Base-by-base conservation (phyloP, 2,329 filamentous ascomycete genomes). In the Coniochaeta pulveracea region DNA sequence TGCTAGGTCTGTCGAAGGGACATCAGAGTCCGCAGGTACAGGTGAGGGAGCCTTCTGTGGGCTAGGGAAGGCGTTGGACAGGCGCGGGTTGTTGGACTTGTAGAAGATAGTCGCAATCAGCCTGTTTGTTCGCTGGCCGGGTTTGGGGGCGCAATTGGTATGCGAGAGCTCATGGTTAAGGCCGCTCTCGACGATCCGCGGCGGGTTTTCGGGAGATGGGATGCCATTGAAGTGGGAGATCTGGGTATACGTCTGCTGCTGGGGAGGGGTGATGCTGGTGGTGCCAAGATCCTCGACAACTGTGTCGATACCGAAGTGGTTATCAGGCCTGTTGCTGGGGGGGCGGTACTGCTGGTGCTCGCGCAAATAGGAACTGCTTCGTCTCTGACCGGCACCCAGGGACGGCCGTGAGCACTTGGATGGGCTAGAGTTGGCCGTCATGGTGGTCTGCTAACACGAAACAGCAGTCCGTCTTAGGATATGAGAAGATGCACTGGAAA, bases 71-170 rank as follows among this genome's bases (percentile, higher is more conserved):
- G 49, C 52, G 36, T 52, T 52, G 26, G 53, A 48, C 32, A 49
- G 41, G 33, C 49, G 47, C 10, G 44, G 41, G 28, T 45, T 36
- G 22, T 52, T 50, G 10, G 55, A 57, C 52, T 72, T 75, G 61
- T 80, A 80, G 50, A 79, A 70, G 30, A 80, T 57, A 1, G 76
- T 80, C 6, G 72, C 76, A 19, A 80, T 58, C 31, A 80, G 57
- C 33, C 67, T 61, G 41, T 69, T 61, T 14, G 64, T 60, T 34
- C 50, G 49, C 12, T 56, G 50, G 14, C 72, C 73, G 4, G 57
- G 50, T 1, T 57, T 45, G 5, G 73, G 67, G 23, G 69, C 68
- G 46, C 76, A 80, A 50, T 77, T 74, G 24, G 70, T 66, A 44
- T 80, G 76, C 22, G 72, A 73, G 43, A 76, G 63, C 44, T 66